phyloP scores from a whole-genome alignment of 306 rosid species.

The Gleditsia sinensis region DNA sequence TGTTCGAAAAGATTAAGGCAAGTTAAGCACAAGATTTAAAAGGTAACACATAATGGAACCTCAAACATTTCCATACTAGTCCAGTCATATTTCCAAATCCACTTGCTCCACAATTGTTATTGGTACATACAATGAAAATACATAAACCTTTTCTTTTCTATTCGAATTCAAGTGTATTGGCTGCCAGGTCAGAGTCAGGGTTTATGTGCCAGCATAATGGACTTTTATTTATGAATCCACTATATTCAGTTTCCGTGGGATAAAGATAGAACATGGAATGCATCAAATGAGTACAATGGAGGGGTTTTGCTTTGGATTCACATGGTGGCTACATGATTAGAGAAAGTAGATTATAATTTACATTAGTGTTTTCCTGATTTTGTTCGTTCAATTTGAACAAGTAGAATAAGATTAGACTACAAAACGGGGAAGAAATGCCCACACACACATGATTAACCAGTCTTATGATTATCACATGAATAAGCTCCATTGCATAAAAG shows the following conservation, averaged over 20 bases:
- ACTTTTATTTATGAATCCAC: not conserved
- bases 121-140: too few relatives aligned
- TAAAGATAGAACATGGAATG: not conserved
- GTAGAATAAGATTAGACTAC: constrained; percentile 8
- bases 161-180: too few relatives aligned
- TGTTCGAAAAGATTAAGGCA: not conserved
- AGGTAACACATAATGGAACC: not conserved
- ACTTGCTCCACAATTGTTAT: too few relatives aligned
- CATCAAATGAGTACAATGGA: not conserved
- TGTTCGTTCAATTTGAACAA: not conserved
- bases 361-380: not conserved
- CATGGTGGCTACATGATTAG: not conserved
- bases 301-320: not conserved
- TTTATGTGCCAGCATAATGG: not conserved
- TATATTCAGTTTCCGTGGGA: not conserved
- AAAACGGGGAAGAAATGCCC: not conserved
- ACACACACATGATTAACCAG: not conserved
- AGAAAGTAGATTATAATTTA: not conserved
- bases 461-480: not conserved
- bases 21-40: not conserved
- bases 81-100: too few relatives aligned
- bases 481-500: not conserved
- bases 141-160: too few relatives aligned
- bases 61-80: not conserved
- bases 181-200: too few relatives aligned